Percentiles rank a stretch among this genome's conserved stretches.
phyloP scores from a whole-genome alignment of 331 rosid genomes.

The Acacia concinna region DNA sequence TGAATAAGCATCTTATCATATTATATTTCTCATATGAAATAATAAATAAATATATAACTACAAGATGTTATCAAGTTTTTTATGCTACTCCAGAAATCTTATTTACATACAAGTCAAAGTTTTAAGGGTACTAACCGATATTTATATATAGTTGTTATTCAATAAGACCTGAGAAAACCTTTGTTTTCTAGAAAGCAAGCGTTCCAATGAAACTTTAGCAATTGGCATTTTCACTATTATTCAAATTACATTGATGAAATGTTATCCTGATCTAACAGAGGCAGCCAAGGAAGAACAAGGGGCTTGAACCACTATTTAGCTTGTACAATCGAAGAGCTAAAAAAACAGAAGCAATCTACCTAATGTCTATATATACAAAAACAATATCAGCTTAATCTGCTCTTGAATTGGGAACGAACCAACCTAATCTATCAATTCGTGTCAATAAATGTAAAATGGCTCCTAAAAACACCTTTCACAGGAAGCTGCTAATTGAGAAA shows the following conservation, averaged over 20 bases:
- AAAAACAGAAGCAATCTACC: neutral
- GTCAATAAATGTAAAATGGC: neutral
- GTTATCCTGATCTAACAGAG: neutral
- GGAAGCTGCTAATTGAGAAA: neutral
- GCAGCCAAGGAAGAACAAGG: neutral
- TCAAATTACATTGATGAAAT: neutral
- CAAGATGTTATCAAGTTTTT: too few species aligned
- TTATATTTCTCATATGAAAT: too few species aligned
- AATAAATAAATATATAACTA: too few species aligned
- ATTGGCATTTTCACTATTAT: neutral
- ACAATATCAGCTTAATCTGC: neutral
- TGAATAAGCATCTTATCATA: too few species aligned
- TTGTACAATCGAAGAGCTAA: neutral
- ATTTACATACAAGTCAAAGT: too few species aligned
- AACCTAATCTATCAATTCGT: neutral
- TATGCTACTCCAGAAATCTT: too few species aligned
- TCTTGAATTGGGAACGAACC: neutral
- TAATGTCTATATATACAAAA: neutral
- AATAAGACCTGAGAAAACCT: neutral
- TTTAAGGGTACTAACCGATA: too few species aligned
- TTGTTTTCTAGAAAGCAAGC: neutral
- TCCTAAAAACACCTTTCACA: conserved; percentile 33
- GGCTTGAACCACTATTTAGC: neutral
- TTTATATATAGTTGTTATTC: neutral
- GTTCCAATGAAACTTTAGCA: neutral